phyloP scores from a whole-genome alignment of 1,284 basidiomycete genomes.

The Ganoderma meredithae region DNA sequence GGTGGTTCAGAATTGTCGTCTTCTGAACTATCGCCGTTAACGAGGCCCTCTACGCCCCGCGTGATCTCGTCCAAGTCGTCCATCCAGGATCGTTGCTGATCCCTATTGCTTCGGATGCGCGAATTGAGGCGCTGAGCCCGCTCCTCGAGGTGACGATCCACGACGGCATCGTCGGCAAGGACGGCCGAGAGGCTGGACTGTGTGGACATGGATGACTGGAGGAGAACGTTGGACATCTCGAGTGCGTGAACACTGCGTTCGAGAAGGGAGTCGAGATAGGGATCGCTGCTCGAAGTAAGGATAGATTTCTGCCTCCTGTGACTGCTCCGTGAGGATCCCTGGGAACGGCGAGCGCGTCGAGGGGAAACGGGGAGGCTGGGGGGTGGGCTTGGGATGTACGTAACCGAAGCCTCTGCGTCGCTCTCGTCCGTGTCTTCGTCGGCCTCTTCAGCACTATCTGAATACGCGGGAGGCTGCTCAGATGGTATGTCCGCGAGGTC shows the following conservation, averaged over 20 bases:
- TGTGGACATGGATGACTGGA: conserved; percentile 76
- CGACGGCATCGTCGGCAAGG: conserved; percentile 46
- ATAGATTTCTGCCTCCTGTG: conserved; percentile 26
- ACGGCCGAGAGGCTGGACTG: conserved; percentile 64
- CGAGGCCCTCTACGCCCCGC: conserved; percentile 63
- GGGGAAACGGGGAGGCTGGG: conserved; percentile 34
- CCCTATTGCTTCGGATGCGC: conserved; percentile 53
- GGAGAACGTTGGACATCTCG: conserved; percentile 80
- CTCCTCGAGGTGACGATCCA: conserved; percentile 51
- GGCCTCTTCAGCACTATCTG: conserved; percentile 76
- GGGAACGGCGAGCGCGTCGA: conserved; percentile 33
- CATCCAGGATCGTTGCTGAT: conserved; percentile 62
- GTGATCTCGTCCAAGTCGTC: conserved; percentile 67
- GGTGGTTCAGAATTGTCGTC: conserved; percentile 40
- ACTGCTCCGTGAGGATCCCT: conserved; percentile 23
- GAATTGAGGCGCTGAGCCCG: conserved; percentile 58
- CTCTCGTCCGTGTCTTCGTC: conserved; percentile 68
- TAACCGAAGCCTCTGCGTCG: conserved; percentile 32
- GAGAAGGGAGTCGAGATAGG: conserved; percentile 75
- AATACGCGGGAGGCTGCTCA: conserved; percentile 76
- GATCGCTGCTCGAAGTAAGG: conserved; percentile 41
- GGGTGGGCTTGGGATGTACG: conserved; percentile 35
- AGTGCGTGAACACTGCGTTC: conserved; percentile 82
- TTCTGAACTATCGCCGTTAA: conserved; percentile 43
- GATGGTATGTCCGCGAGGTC: conserved; percentile 46